phyloP scores from a whole-genome alignment of 306 rosid genomes.

The Citrullus amarus region DNA sequence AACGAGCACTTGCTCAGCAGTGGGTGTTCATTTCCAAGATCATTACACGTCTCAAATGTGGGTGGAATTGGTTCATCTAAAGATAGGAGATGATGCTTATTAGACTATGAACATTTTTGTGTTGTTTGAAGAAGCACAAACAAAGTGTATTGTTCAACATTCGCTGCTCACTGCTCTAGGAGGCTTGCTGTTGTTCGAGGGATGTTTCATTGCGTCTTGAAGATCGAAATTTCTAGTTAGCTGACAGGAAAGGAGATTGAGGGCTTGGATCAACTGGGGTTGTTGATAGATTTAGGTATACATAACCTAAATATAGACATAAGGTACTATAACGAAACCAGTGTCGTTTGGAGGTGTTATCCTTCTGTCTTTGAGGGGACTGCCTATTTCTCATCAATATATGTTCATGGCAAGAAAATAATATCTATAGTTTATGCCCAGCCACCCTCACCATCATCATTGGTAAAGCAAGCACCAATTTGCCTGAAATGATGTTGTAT shows the following conservation, averaged over 20 bases:
- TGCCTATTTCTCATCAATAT: not conserved
- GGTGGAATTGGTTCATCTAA: not conserved
- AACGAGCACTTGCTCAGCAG: not conserved
- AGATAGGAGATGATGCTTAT: not conserved
- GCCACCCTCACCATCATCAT: not conserved
- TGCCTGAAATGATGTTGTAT: not conserved
- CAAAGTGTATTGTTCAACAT: not conserved
- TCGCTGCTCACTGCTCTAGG: not conserved
- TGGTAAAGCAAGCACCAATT: not conserved
- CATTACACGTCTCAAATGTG: not conserved
- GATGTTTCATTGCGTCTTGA: not conserved
- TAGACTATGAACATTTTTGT: not conserved
- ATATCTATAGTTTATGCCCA: not conserved
- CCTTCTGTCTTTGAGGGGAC: not conserved
- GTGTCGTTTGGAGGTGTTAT: not conserved
- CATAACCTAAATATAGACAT: not conserved
- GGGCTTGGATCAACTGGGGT: not conserved
- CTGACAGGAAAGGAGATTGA: not conserved
- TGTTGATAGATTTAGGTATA: not conserved
- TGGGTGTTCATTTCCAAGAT: not conserved
- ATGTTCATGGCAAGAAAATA: not conserved
- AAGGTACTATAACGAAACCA: not conserved
- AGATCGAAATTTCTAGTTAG: not conserved
- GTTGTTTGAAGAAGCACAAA: not conserved
- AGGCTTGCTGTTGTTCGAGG: not conserved